phyloP scores from a whole-genome alignment of 176 grass and related monocot species.

The Alopecurus myosuroides region DNA sequence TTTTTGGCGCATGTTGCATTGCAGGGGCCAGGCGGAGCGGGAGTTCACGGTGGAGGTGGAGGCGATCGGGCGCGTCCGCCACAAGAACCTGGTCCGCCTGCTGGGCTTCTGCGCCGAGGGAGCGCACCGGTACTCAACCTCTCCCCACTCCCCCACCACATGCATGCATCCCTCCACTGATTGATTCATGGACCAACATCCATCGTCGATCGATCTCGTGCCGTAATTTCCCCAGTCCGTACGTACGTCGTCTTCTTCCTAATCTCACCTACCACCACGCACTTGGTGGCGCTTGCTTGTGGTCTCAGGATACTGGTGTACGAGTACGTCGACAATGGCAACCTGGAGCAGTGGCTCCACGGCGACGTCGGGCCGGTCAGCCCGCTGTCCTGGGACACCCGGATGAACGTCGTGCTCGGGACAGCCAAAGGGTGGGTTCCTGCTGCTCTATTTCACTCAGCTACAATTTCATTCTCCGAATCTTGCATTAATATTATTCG shows the following conservation, averaged over 20 bases:
- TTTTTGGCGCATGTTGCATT: neutral
- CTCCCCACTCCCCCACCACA: neutral
- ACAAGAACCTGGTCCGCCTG: conserved; percentile 77
- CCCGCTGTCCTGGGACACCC: conserved; percentile 70
- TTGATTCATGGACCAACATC: neutral
- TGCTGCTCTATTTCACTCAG: no score
- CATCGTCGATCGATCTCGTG: neutral
- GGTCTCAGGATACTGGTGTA: conserved; percentile 77
- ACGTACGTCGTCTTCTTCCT: neutral
- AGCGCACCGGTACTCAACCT: conserved; percentile 42
- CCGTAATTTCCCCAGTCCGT: neutral
- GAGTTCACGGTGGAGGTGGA: conserved; percentile 93
- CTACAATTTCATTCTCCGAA: neutral
- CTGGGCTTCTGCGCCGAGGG: conserved; percentile 90
- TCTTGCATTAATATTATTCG: neutral
- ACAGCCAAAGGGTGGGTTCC: conserved; percentile 67
- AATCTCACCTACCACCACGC: neutral
- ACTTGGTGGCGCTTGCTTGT: conserved; percentile 19
- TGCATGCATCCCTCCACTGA: neutral
- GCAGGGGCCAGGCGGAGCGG: conserved; percentile 78
- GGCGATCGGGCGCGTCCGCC: conserved; percentile 88
- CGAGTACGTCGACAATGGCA: conserved; percentile 82
- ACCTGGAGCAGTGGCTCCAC: conserved; percentile 92
- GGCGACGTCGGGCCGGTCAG: conserved; percentile 56
- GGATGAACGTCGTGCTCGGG: conserved; percentile 75